Conservation (phyloP, 345 rosid genomes). For the Murraya koenigii region DNA sequence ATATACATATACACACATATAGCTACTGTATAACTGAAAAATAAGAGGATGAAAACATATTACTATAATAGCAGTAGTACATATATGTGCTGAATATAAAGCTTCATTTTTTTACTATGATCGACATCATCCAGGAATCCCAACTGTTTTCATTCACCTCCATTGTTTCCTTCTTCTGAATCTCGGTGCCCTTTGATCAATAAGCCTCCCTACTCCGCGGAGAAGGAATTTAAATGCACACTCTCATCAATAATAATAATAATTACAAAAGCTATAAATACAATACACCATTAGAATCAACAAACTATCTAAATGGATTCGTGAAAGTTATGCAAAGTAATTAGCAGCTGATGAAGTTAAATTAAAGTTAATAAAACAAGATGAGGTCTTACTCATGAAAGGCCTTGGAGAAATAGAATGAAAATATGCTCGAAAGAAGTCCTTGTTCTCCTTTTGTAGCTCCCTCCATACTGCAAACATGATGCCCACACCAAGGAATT, state of each 20-base stretch:
- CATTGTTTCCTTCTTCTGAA: constrained; percentile 29
- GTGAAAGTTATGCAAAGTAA: background rate
- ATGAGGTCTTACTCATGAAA: constrained; percentile 35
- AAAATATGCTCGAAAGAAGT: constrained; percentile 58
- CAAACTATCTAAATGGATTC: background rate
- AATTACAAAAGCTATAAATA: no score
- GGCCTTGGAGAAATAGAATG: constrained; percentile 36
- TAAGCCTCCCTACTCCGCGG: constrained; percentile 25
- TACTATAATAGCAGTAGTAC: background rate
- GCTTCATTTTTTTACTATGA: background rate
- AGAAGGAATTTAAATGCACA: background rate
- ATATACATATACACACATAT: accelerated
- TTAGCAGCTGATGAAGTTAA: background rate
- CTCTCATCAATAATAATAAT: background rate
- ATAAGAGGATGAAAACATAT: background rate
- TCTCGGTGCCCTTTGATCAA: constrained; percentile 31
- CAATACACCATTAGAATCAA: background rate
- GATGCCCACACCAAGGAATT: background rate
- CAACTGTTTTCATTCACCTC: constrained; percentile 17
- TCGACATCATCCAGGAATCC: background rate
- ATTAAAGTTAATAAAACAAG: background rate
- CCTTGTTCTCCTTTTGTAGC: constrained; percentile 66
- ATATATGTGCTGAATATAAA: background rate
- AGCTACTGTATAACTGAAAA: background rate
- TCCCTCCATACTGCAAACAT: constrained; percentile 68